A percentile compares a stretch with the other conserved stretches of the same genome.
Evolutionary conservation across 495 filamentous ascomycete genomes (phyloP).

Genomic region (Penicillium chermesinum): DNA sequence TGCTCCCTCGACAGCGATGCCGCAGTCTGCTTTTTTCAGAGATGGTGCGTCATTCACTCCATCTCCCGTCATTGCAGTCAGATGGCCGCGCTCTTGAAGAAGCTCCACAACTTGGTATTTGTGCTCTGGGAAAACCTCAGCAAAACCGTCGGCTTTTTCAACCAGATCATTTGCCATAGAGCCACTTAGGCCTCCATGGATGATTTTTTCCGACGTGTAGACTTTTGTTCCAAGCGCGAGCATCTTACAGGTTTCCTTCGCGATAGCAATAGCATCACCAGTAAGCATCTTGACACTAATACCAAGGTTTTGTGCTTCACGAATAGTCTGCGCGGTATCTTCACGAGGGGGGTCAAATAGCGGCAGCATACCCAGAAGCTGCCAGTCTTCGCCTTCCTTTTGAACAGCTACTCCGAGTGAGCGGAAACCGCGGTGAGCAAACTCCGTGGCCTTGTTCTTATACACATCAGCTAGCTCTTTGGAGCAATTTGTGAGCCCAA

Average conservation of each 20-base stretch:
- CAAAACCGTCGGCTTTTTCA: slow-evolving; percentile 69
- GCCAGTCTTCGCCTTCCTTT: slow-evolving; percentile 57
- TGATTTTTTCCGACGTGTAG: slow-evolving; percentile 66
- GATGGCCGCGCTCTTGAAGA: slow-evolving; percentile 91
- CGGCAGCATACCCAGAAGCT: slow-evolving; percentile 63
- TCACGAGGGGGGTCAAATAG: slow-evolving; percentile 74
- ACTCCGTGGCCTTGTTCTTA: slow-evolving; percentile 62
- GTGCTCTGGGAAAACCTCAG: slow-evolving; percentile 94
- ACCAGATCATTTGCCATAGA: slow-evolving; percentile 66
- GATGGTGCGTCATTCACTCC: slow-evolving; percentile 97
- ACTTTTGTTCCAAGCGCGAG: slow-evolving; percentile 70
- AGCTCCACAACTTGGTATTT: slow-evolving; percentile 98
- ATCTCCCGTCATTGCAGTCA: slow-evolving; percentile 97
- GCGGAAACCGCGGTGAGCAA: slow-evolving; percentile 69
- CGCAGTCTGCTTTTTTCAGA: slow-evolving; percentile 85
- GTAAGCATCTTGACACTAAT: slow-evolving; percentile 74
- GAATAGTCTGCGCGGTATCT: slow-evolving; percentile 70
- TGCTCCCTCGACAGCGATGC: slow-evolving; percentile 69
- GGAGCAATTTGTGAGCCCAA: slow-evolving; percentile 58
- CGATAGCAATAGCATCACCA: slow-evolving; percentile 70
- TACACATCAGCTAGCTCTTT: slow-evolving; percentile 56
- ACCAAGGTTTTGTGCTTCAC: slow-evolving; percentile 65
- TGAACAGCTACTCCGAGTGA: slow-evolving; percentile 67
- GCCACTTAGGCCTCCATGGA: slow-evolving; percentile 64
- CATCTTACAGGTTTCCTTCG: slow-evolving; percentile 76